Base-by-base conservation (phyloP, 129 eudicot genomes). In the Lactuca sativa region DNA sequence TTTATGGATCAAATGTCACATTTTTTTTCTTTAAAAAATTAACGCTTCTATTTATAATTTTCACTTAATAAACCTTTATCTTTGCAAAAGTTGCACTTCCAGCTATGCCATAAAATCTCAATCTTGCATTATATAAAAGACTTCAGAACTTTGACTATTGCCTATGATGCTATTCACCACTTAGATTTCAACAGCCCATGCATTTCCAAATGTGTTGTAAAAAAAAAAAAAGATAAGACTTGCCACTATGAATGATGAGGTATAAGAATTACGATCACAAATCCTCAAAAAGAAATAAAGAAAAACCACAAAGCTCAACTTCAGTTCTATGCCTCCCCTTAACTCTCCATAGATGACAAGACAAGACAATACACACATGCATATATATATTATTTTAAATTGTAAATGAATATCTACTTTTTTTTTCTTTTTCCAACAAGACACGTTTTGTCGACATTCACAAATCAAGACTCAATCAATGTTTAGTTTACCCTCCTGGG, bases 401-500 rank as follows among this genome's bases (percentile, higher is more conserved):
- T 10, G 69, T 72, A 48, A 70, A 60, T 8, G 6, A 16, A 15
- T 36, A 61, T 61, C 76, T 60, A 72, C 59, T 49, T 68, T 54
- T 68, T 43, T 49, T 68, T 54, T 68, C 18, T 47, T 47, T 40
- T 40, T 43, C 49, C 49, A 72, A 49, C 14, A 53, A 53, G 9
- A 53, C 6, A n/a, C 11, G 40, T 51, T 18, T 18, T 37, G 25
- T 56, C 53, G 55, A 12, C 69, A 75, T 59, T 75, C 74, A 67
- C 74, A 67, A 34, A 59, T 17, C 3, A 41, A 30, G 12, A 55
- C 49, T 17, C 3, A 41, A 30, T 33, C 61, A 2, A 12, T 38
- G 4, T 62, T 86, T 71, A 89, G 72, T 62, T 78, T 62, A 92
- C 84, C 78, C 82, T 85, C 70, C 85, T 87, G 0, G 89, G 85